Conservation (phyloP, 1,284 basidiomycete genomes). For the Meripilus lineatus region DNA sequence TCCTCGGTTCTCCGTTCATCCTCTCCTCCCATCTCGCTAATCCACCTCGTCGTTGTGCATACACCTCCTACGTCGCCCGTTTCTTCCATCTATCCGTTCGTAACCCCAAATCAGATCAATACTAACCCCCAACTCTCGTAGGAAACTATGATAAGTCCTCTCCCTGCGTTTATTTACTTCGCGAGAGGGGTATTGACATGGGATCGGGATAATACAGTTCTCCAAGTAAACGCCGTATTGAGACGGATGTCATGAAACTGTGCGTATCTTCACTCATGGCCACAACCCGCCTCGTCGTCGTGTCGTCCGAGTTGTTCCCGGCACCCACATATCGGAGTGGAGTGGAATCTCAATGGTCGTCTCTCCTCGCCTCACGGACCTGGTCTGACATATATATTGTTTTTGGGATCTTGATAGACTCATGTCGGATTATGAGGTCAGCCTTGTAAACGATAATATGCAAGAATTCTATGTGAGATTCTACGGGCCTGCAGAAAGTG, state of each 20-base stretch:
- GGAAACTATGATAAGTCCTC: slow-evolving; percentile 33
- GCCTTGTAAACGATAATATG: slow-evolving; percentile 97
- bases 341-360: not conserved
- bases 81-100: too few relatives aligned
- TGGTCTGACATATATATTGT: not conserved
- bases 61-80: slow-evolving; percentile 3
- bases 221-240: slow-evolving; percentile 85
- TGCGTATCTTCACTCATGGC: slow-evolving; percentile 36
- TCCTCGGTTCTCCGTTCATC: not conserved
- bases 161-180: too few relatives aligned
- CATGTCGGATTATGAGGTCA: slow-evolving; percentile 97
- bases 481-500: slow-evolving; percentile 92
- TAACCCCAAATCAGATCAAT: too few relatives aligned
- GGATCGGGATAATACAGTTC: too few relatives aligned
- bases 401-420: slow-evolving; percentile 53
- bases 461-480: slow-evolving; percentile 98
- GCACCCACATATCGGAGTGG: not conserved
- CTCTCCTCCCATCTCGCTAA: not conserved
- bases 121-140: too few relatives aligned
- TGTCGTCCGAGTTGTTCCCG: too few relatives aligned
- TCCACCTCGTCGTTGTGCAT: not conserved
- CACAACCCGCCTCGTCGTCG: not conserved
- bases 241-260: slow-evolving; percentile 99
- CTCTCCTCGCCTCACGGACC: not conserved
- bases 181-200: too few relatives aligned